A percentile compares a stretch with the other conserved stretches of the same genome.
phyloP scores from a whole-genome alignment of 2,329 filamentous ascomycete species.

The Cercospora sojina region DNA sequence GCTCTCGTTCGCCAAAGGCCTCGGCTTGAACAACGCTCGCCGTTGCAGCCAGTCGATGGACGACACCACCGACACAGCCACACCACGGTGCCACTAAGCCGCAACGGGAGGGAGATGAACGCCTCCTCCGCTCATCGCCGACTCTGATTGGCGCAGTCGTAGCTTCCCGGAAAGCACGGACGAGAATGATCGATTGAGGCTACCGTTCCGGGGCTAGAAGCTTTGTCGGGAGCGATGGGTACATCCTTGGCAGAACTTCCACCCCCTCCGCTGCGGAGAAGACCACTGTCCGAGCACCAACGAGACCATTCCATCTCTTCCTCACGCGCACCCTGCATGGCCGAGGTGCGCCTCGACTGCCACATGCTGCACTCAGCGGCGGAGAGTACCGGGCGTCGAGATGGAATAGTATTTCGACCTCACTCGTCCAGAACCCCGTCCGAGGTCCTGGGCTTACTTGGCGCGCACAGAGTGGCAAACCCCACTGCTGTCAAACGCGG shows the following conservation, averaged over 20 bases:
- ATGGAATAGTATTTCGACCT: not conserved
- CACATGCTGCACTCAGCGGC: not conserved
- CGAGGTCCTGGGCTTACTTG: not conserved
- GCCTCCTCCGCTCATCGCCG: not conserved
- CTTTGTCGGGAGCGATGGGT: not conserved
- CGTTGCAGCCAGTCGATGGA: not conserved
- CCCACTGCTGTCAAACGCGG: not conserved
- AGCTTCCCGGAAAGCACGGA: not conserved
- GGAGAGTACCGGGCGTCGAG: not conserved
- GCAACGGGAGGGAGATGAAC: not conserved
- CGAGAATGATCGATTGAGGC: not conserved
- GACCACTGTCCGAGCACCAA: not conserved
- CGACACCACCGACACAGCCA: not conserved
- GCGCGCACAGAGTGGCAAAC: not conserved
- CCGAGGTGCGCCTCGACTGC: conserved; percentile 7
- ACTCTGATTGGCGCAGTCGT: conserved; percentile 9
- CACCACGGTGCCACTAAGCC: not conserved
- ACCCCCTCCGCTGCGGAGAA: conserved; percentile 1
- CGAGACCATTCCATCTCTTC: not conserved
- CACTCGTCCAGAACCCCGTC: not conserved
- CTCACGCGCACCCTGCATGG: not conserved
- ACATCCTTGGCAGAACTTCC: not conserved
- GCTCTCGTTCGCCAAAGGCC: not conserved
- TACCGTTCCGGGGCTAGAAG: not conserved
- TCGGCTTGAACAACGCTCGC: conserved; percentile 5